phyloP scores from a whole-genome alignment of 2,329 filamentous ascomycete species.

The Trichophaea hybrida region DNA sequence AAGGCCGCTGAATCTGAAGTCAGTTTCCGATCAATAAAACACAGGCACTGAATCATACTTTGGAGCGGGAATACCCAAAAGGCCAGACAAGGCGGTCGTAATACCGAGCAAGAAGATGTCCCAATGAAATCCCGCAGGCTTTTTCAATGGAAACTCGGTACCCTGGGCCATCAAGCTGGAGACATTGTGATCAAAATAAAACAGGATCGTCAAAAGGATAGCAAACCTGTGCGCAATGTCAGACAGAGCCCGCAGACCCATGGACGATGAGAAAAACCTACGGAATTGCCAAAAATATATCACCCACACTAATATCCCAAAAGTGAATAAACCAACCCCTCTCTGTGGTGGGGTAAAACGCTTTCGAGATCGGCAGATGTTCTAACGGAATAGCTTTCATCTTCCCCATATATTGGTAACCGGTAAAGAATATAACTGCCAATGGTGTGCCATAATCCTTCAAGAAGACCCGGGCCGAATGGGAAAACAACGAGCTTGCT shows the following conservation, averaged over 20 bases:
- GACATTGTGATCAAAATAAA: conserved; percentile 33
- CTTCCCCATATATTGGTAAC: conserved; percentile 72
- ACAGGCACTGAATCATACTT: conserved; percentile 35
- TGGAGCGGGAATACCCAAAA: conserved; percentile 65
- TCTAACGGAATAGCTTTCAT: conserved; percentile 59
- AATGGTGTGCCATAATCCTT: conserved; percentile 81
- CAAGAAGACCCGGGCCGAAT: conserved; percentile 64
- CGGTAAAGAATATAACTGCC: conserved; percentile 75
- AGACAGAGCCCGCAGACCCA: background rate
- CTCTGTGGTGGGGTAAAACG: conserved; percentile 64
- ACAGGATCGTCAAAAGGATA: conserved; percentile 30
- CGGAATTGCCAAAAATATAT: conserved; percentile 73
- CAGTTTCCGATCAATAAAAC: background rate
- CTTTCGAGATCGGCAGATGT: conserved; percentile 57
- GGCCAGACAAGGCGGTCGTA: conserved; percentile 59
- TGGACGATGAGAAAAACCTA: conserved; percentile 30
- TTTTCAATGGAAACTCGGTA: conserved; percentile 65
- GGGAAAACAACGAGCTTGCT: conserved; percentile 54
- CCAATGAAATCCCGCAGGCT: conserved; percentile 76
- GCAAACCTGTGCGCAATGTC: background rate
- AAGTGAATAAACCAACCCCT: conserved; percentile 67
- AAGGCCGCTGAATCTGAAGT: conserved; percentile 39
- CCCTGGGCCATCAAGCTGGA: conserved; percentile 72
- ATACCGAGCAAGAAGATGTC: conserved; percentile 67
- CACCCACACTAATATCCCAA: conserved; percentile 57